Evolutionary conservation across 2,329 filamentous ascomycete genomes (phyloP).

Genomic region (Fusarium sp.): DNA sequence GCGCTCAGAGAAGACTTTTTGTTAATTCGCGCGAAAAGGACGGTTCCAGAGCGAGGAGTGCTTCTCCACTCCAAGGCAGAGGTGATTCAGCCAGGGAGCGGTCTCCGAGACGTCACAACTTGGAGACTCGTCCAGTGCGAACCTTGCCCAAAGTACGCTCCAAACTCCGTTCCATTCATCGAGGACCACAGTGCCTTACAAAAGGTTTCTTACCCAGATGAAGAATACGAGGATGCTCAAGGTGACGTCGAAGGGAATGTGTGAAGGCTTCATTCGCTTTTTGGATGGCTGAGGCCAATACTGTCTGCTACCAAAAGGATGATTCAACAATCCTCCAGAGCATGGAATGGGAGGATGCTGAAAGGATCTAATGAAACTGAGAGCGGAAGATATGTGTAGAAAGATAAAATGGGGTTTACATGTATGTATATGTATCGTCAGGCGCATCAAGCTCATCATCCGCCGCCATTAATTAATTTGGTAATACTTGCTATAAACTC

Average conservation of each 20-base stretch:
- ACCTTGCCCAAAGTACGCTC: background rate
- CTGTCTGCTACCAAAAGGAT: background rate
- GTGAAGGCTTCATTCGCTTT: conserved; percentile 3
- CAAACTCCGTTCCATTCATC: background rate
- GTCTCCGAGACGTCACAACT: conserved; percentile 4
- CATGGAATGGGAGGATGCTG: background rate
- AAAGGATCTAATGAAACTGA: background rate
- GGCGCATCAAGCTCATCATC: background rate
- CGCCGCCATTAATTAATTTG: conserved; percentile 13
- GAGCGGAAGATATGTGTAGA: background rate
- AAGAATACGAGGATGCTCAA: background rate
- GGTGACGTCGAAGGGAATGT: background rate
- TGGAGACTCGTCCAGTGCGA: background rate
- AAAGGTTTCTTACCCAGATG: too few relatives aligned
- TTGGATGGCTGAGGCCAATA: conserved; percentile 11
- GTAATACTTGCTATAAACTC: conserved; percentile 22
- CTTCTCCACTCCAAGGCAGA: conserved; percentile 8
- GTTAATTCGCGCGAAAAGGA: background rate
- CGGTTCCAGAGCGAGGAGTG: conserved; percentile 18
- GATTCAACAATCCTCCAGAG: background rate
- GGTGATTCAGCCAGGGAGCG: background rate
- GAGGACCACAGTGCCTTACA: background rate
- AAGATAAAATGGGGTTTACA: background rate
- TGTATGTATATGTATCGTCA: conserved; percentile 3
- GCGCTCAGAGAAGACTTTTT: conserved; percentile 18